Percentiles rank a stretch among this genome's conserved stretches.
Conservation (phyloP, 177 flowering plant genomes). For the Vitis hybrid region DNA sequence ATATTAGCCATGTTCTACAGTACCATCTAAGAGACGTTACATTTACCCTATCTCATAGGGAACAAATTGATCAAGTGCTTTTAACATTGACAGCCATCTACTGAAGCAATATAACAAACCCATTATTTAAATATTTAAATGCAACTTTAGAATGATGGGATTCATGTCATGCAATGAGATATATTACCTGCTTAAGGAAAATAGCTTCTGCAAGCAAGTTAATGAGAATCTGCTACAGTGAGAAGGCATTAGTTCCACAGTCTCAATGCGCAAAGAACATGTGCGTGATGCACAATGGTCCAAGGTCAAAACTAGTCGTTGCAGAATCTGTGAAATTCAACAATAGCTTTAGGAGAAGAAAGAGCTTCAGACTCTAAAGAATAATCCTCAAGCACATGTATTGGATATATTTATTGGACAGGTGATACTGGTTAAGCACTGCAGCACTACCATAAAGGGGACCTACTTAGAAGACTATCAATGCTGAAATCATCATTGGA, state of each 20-base stretch:
- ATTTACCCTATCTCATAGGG: too few species aligned
- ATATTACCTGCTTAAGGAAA: constrained; percentile 79
- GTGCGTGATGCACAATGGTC: constrained; percentile 99
- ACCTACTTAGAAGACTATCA: not conserved
- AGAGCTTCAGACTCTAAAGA: not conserved
- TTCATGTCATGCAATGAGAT: not conserved
- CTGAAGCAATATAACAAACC: not conserved
- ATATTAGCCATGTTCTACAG: not conserved
- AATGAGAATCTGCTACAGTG: constrained; percentile 92
- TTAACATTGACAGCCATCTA: too few species aligned
- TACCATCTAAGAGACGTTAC: too few species aligned
- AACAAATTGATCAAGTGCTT: too few species aligned
- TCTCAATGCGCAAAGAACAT: constrained; percentile 83
- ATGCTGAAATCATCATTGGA: not conserved
- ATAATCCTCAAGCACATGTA: not conserved
- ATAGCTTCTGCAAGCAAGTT: constrained; percentile 84
- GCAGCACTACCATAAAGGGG: not conserved
- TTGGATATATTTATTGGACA: not conserved
- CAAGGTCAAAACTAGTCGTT: constrained; percentile 70
- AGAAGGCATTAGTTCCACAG: constrained; percentile 84
- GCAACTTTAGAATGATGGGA: not conserved
- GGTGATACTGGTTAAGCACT: not conserved
- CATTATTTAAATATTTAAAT: not conserved
- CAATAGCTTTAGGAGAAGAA: not conserved
- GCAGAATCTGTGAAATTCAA: constrained; percentile 53